Percentiles rank a stretch among this genome's conserved stretches.
phyloP scores from a whole-genome alignment of 305 asterid genomes.

The Rubia balearica region DNA sequence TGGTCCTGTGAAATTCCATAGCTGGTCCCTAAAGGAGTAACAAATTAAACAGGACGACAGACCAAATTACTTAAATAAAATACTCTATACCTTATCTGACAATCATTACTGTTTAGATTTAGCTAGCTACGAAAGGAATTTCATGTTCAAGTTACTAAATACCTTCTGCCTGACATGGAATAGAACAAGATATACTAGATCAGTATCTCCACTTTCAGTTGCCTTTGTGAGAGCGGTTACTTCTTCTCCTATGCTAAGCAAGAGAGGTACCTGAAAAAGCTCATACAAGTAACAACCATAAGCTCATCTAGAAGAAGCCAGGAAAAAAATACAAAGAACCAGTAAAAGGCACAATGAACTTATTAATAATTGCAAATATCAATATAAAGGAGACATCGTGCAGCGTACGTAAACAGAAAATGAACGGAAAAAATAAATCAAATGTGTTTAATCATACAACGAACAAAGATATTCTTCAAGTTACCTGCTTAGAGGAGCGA shows the following conservation, averaged over 20 bases:
- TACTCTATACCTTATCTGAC: neutral
- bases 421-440: neutral
- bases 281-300: neutral
- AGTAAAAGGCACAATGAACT: neutral
- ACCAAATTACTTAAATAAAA: conserved; percentile 2
- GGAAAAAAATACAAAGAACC: conserved; percentile 2
- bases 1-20: conserved; percentile 66
- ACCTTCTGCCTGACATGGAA: conserved; percentile 96
- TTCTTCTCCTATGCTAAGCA: conserved; percentile 96
- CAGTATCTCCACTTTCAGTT: conserved; percentile 91
- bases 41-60: conserved; percentile 2
- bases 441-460: conserved; percentile 5
- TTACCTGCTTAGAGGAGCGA: conserved; percentile 82
- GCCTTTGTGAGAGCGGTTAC: conserved; percentile 83
- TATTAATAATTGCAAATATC: neutral
- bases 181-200: conserved; percentile 91
- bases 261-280: conserved; percentile 72
- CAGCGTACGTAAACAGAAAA: neutral
- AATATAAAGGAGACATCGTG: neutral
- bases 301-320: neutral
- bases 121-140: neutral
- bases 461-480: conserved; percentile 10
- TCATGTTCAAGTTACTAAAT: conserved; percentile 9
- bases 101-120: neutral
- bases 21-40: conserved; percentile 57